Conservation (phyloP, 2,329 filamentous ascomycete genomes). For the Stagonosporopsis rhizophila region DNA sequence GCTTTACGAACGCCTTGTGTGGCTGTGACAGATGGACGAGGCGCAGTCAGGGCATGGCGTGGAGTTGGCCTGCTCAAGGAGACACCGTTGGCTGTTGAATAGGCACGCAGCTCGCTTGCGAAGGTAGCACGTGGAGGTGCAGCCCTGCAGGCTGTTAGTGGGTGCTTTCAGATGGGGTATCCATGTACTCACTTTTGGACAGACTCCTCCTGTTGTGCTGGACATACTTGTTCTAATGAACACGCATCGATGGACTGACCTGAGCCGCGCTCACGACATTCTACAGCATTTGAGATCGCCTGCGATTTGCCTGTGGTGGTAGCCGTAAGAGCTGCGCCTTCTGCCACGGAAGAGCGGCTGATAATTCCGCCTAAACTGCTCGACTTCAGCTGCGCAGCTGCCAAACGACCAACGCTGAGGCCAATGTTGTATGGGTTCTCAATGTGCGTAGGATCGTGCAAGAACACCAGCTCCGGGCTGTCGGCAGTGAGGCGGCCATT, state of each 20-base stretch:
- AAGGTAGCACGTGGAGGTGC: conserved; percentile 1
- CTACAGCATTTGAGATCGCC: neutral
- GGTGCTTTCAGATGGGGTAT: too few relatives aligned
- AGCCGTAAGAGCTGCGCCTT: neutral
- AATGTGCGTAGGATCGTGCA: conserved; percentile 27
- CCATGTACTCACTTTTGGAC: conserved; percentile 12
- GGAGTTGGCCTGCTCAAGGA: neutral
- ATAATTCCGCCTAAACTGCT: neutral
- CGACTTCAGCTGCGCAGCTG: neutral
- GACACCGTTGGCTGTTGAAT: neutral
- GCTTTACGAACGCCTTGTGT: neutral
- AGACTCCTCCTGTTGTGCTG: conserved; percentile 5
- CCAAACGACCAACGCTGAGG: conserved; percentile 9
- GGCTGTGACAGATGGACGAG: neutral
- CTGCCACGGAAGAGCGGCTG: neutral
- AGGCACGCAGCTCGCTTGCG: conserved; percentile 3
- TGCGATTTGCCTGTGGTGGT: neutral
- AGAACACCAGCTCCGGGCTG: conserved; percentile 27
- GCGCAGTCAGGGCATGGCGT: neutral
- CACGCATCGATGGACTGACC: too few relatives aligned
- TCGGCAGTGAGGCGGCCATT: conserved; percentile 24
- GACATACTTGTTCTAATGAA: neutral
- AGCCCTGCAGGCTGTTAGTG: neutral
- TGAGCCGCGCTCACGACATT: neutral
- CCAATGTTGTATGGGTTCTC: conserved; percentile 27